Percentiles rank a stretch among this genome's conserved stretches.
Conservation (phyloP, 2,329 filamentous ascomycete genomes). For the Xylaria digitata region DNA sequence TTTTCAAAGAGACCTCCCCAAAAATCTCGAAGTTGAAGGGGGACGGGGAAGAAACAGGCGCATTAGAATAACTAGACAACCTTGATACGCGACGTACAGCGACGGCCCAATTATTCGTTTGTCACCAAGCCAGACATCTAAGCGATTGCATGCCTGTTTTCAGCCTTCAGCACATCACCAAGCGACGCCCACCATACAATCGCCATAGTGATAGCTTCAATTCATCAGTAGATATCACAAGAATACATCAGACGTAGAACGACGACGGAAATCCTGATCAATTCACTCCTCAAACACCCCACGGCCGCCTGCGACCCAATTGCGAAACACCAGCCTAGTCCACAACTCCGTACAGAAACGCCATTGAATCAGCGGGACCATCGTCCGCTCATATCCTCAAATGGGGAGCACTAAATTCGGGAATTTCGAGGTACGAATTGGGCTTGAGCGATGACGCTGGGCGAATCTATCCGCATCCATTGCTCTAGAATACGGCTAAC, state of each 20-base stretch:
- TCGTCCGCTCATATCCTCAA: constrained; percentile 42
- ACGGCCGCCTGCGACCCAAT: constrained; percentile 29
- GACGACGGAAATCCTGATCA: constrained; percentile 4
- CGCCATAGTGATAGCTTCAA: not conserved
- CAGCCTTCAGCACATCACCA: constrained; percentile 16
- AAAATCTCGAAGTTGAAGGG: constrained; percentile 25
- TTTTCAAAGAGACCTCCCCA: constrained; percentile 4
- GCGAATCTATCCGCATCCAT: not conserved
- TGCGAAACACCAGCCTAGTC: constrained; percentile 18
- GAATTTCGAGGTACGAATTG: constrained; percentile 65
- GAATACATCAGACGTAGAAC: constrained; percentile 17
- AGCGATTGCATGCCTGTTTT: constrained; percentile 11
- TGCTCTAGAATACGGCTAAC: constrained; percentile 29
- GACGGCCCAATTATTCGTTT: constrained; percentile 26
- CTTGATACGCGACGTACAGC: constrained; percentile 18
- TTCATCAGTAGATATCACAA: not conserved
- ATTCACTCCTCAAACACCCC: constrained; percentile 16
- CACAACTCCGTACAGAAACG: constrained; percentile 22
- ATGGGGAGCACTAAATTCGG: constrained; percentile 73
- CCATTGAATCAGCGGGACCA: constrained; percentile 42
- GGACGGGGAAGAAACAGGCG: constrained; percentile 26
- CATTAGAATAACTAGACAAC: constrained; percentile 8
- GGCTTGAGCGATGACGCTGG: constrained; percentile 3
- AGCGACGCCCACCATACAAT: constrained; percentile 17
- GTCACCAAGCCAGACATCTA: constrained; percentile 13